These are phyloP conservation scores for Ascoidea rubescens DNA, from an alignment of 805 yeast genomes.

Conservation along the genomic window DNA sequence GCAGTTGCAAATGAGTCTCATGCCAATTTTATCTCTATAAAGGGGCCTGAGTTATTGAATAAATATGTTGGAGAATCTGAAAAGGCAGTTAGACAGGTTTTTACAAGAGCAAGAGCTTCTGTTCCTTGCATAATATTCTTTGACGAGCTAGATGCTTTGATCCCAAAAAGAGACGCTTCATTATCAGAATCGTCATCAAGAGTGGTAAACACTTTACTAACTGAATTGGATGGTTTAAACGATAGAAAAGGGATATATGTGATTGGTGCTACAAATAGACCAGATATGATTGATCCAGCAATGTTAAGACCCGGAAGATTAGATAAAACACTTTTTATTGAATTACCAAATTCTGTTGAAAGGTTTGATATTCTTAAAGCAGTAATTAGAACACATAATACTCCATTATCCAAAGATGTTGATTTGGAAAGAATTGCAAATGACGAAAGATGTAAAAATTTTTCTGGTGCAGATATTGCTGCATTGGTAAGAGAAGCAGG, in stretches of 20 bases:
- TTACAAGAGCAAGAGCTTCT: constrained; percentile 82
- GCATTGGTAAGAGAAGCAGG: constrained; percentile 92
- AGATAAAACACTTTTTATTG: constrained; percentile 86
- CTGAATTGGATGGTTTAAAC: constrained; percentile 90
- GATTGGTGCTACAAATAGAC: constrained; percentile 93
- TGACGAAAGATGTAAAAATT: constrained; percentile 74
- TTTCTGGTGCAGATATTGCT: constrained; percentile 92
- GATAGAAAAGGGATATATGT: constrained; percentile 90
- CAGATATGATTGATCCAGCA: constrained; percentile 97
- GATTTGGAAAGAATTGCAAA: constrained; percentile 48
- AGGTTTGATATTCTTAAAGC: constrained; percentile 74
- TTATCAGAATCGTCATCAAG: constrained; percentile 82
- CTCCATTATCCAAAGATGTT: constrained; percentile 59
- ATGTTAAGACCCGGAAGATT: constrained; percentile 95
- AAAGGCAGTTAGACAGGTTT: constrained; percentile 85
- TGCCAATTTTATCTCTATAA: constrained; percentile 89
- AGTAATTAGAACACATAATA: constrained; percentile 50
- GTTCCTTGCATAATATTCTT: constrained; percentile 91
- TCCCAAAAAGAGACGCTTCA: constrained; percentile 84
- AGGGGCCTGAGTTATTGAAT: constrained; percentile 90
- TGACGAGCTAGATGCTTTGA: constrained; percentile 92
- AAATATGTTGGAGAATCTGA: constrained; percentile 96
- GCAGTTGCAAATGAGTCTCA: constrained; percentile 97
- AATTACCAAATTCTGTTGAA: constrained; percentile 69
- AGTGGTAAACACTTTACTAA: constrained; percentile 86